These are phyloP conservation scores for Dryas alaskensis DNA, from an alignment of 306 rosid species.

Conservation along the genomic window DNA sequence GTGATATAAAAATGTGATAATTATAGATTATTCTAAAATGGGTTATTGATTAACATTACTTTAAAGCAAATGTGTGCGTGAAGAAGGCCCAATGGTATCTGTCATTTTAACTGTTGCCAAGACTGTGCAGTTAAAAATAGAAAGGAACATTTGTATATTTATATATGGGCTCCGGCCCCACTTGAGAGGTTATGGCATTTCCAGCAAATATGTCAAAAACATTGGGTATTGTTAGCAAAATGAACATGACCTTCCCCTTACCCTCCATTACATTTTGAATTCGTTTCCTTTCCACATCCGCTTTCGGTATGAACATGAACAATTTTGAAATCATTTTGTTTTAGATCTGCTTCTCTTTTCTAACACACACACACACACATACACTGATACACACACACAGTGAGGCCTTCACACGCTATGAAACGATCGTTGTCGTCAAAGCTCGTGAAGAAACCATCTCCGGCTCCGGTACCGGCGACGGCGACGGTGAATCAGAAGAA, in stretches of 20 bases:
- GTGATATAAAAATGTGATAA: too few relatives aligned
- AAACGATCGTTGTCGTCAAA: slow-evolving; percentile 51
- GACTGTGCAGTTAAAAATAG: too few relatives aligned
- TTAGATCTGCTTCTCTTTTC: slow-evolving; percentile 1
- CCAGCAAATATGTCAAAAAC: background rate
- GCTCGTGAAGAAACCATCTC: slow-evolving; percentile 36
- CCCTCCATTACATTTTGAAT: background rate
- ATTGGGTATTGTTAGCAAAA: slow-evolving; percentile 1
- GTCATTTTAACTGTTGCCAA: too few relatives aligned
- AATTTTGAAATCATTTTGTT: background rate
- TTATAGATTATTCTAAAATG: too few relatives aligned
- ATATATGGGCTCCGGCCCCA: background rate
- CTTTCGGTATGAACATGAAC: too few relatives aligned
- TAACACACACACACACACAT: background rate
- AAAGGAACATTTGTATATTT: too few relatives aligned
- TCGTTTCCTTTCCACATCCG: too few relatives aligned
- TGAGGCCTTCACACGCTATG: slow-evolving; percentile 29
- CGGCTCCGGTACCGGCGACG: slow-evolving; percentile 28
- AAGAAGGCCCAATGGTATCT: too few relatives aligned
- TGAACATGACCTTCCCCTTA: background rate
- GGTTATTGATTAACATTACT: too few relatives aligned
- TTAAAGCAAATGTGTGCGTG: too few relatives aligned
- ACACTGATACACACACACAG: background rate
- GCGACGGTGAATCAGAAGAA: slow-evolving; percentile 31
- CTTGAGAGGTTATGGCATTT: background rate